Percentiles rank a stretch among this genome's conserved stretches.
phyloP scores from a whole-genome alignment of 73 alveolate species.

The Paramecium caudatum region DNA sequence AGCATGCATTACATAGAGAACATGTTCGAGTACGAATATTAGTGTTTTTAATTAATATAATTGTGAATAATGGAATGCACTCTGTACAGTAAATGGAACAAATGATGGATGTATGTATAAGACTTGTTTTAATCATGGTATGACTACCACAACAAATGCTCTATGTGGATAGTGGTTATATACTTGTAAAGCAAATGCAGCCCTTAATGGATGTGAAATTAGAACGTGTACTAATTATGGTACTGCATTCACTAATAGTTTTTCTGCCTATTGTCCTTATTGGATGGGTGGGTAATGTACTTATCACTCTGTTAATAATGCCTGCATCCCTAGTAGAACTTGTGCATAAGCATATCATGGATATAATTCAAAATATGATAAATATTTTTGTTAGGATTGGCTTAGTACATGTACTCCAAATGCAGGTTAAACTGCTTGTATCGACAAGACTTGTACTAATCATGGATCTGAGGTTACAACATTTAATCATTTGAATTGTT shows the following conservation, averaged over 20 bases:
- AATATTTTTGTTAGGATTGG: slow-evolving; percentile 1
- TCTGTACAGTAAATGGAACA: slow-evolving; percentile 25
- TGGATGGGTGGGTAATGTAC: slow-evolving; percentile 36
- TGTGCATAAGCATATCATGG: not conserved
- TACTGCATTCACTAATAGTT: not conserved
- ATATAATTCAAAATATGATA: not conserved
- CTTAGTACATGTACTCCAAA: slow-evolving; percentile 6
- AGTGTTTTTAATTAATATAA: not conserved
- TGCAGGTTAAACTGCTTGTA: slow-evolving; percentile 3
- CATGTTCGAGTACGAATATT: slow-evolving; percentile 5
- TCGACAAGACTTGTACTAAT: slow-evolving; percentile 48
- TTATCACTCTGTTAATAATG: not conserved
- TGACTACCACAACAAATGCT: not conserved
- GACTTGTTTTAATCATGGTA: slow-evolving; percentile 33
- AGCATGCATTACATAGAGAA: slow-evolving; percentile 31
- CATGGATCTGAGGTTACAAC: slow-evolving; percentile 40
- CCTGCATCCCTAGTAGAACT: not conserved
- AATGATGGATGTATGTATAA: slow-evolving; percentile 32
- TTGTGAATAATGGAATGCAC: slow-evolving; percentile 52
- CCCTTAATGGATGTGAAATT: not conserved
- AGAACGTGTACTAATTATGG: slow-evolving; percentile 58
- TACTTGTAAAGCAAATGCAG: slow-evolving; percentile 14
- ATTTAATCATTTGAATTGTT: not conserved
- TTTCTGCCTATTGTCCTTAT: not conserved
- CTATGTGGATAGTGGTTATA: slow-evolving; percentile 13